Conservation (phyloP, 345 rosid species). For the Dimocarpus longan region DNA sequence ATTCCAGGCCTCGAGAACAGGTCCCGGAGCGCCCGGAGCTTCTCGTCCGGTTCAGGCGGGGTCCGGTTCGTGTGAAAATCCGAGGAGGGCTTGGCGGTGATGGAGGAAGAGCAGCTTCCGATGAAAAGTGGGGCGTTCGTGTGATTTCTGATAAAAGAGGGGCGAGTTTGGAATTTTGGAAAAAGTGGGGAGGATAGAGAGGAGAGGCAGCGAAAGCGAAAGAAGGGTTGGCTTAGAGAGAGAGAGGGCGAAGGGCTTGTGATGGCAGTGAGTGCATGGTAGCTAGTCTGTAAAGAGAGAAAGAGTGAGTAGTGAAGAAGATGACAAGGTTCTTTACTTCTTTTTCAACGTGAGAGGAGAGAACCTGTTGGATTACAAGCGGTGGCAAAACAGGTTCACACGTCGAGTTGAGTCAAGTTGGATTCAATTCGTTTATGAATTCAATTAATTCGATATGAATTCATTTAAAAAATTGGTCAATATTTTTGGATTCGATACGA, state of each 20-base stretch:
- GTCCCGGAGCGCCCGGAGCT: conserved; percentile 68
- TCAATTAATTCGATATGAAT: too few relatives aligned
- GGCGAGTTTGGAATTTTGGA: conserved; percentile 30
- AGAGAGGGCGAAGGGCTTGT: conserved; percentile 53
- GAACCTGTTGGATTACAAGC: too few relatives aligned
- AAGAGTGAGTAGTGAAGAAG: conserved; percentile 4
- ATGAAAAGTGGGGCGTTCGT: conserved; percentile 31
- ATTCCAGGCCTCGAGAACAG: conserved; percentile 67
- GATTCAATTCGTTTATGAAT: too few relatives aligned
- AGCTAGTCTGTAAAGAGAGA: not conserved
- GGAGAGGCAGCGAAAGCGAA: conserved; percentile 35
- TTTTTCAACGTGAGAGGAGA: too few relatives aligned
- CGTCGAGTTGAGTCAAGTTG: too few relatives aligned
- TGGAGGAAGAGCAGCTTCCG: conserved; percentile 56
- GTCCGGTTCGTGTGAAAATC: conserved; percentile 48
- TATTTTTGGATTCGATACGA: too few relatives aligned
- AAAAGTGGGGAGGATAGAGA: conserved; percentile 43
- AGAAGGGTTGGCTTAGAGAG: conserved; percentile 43
- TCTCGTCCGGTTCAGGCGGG: conserved; percentile 54
- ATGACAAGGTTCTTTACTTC: not conserved
- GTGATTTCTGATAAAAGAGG: too few relatives aligned
- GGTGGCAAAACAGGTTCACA: too few relatives aligned
- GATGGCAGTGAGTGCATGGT: conserved; percentile 45
- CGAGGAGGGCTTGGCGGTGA: conserved; percentile 78
- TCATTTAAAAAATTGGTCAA: too few relatives aligned